Conservation (phyloP, 345 rosid genomes). For the Isatis tinctoria region DNA sequence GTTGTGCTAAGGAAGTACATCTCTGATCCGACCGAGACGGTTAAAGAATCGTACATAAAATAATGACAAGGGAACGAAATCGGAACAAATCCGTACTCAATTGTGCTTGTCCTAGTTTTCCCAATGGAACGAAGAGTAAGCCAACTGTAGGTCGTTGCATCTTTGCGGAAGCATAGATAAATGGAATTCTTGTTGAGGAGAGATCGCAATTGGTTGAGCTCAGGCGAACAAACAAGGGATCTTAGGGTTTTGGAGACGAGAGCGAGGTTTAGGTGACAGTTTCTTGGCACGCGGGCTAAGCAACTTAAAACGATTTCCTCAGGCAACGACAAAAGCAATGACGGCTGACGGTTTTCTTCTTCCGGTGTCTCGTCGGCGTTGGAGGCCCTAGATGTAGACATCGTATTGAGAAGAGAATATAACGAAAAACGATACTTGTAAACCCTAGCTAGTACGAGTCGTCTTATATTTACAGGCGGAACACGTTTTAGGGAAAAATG, state of each 20-base stretch:
- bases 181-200: slow-evolving; percentile 46
- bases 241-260: slow-evolving; percentile 53
- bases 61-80: slow-evolving; percentile 40
- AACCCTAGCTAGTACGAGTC: background rate
- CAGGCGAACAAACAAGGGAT: slow-evolving; percentile 47
- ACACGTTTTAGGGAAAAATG: too few relatives aligned
- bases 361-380: background rate
- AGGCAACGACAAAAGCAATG: slow-evolving; percentile 33
- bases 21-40: slow-evolving; percentile 40
- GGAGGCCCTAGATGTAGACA: background rate
- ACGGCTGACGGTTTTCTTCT: background rate
- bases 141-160: background rate
- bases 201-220: slow-evolving; percentile 46
- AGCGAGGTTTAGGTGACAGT: slow-evolving; percentile 44
- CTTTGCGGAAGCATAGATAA: slow-evolving; percentile 21
- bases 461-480: too few relatives aligned
- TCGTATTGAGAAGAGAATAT: background rate
- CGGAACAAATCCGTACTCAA: slow-evolving; percentile 30
- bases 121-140: background rate
- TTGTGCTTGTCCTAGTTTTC: background rate
- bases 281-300: slow-evolving; percentile 55
- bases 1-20: slow-evolving; percentile 62
- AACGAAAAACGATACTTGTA: background rate
- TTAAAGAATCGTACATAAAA: slow-evolving; percentile 35
- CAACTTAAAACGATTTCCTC: slow-evolving; percentile 54